Base-by-base conservation (phyloP, 139 green algal genomes). In the Spirogloea muscicola region DNA sequence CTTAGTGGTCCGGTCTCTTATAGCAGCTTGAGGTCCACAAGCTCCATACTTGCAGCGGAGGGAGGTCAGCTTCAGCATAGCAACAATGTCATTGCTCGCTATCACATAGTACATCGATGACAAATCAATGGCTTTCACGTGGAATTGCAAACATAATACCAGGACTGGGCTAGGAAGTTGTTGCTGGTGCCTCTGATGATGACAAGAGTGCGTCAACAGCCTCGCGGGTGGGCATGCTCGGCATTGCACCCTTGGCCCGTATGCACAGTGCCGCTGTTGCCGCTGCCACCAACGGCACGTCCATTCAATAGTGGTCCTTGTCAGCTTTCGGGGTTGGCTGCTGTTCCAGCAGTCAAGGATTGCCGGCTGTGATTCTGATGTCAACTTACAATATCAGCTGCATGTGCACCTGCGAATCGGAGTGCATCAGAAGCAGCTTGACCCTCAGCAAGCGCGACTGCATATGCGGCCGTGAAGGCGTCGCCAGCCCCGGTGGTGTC, bases 401-500 rank as follows among this genome's bases (percentile, higher is more conserved):
- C 46, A 31, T 72, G 49, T n/a, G n/a, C n/a, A 90, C 86, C 84
- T 33, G 90, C 91, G 83, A 93, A 94, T 25, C 36, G 69, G 81
- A 96, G 74, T 3, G 89, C 89, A 3, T 87, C 79, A 5, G 81
- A n/a, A n/a, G 74, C 27, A 0, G 41, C 25, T 67, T 66, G 73
- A 33, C 90, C 91, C 75, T 95, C 83, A 49, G 96, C 68, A 6
- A 89, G 51, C 2, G 81, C 91, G 34, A 96, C 90, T 16, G 86
- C 87, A 64, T 87, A 95, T 1, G 91, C 89, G 3, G 85, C 92
- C 2, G 92, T 97, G 86, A 95, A 97, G 85, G 90, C 96, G 76
- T 97, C 92, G 1, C 92, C 92, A 4, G 92, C 92, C 25, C 92
- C 92, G 42, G 89, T 96, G 2, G 91, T 96, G 81, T 95, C 90